These are phyloP conservation scores for Termitomyces sp. DNA, from an alignment of 768 basidiomycete species.

Conservation along the genomic window DNA sequence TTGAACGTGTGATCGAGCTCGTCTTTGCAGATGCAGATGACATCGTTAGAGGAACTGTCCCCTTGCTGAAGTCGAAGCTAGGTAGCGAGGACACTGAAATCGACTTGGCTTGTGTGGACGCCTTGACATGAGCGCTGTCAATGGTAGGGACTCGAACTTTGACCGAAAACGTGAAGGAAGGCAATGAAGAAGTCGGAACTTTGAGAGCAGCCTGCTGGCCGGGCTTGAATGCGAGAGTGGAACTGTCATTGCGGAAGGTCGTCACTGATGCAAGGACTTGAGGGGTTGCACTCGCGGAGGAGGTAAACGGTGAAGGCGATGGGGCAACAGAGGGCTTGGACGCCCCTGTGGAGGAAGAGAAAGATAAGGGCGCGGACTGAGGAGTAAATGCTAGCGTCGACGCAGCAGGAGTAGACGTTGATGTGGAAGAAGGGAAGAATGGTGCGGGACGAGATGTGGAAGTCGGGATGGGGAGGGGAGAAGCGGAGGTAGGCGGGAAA, in stretches of 20 bases:
- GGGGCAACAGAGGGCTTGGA: not conserved
- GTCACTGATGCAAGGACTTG: not conserved
- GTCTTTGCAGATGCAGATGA: not conserved
- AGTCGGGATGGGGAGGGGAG: not conserved
- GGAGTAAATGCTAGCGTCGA: not conserved
- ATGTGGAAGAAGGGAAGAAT: not conserved
- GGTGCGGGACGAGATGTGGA: not conserved
- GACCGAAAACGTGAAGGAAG: conserved; percentile 35
- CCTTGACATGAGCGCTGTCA: conserved; percentile 23
- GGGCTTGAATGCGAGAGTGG: not conserved
- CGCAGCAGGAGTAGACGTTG: not conserved
- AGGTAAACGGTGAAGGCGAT: not conserved
- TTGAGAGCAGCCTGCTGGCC: conserved; percentile 32
- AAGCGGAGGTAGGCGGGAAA: not conserved
- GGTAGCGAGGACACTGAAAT: conserved; percentile 47
- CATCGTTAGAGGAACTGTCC: not conserved
- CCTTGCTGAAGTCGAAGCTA: conserved; percentile 31
- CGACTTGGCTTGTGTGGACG: conserved; percentile 37
- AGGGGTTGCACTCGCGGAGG: not conserved
- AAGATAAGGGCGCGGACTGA: not conserved
- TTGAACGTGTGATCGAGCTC: not conserved
- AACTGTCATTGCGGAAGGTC: not conserved
- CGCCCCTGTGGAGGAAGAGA: not conserved
- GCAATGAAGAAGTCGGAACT: conserved; percentile 29
- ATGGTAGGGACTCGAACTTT: conserved; percentile 22